Percentiles rank a stretch among this genome's conserved stretches.
Evolutionary conservation across 768 basidiomycete genomes (phyloP).

Genomic region (Mycena sanguinolenta): DNA sequence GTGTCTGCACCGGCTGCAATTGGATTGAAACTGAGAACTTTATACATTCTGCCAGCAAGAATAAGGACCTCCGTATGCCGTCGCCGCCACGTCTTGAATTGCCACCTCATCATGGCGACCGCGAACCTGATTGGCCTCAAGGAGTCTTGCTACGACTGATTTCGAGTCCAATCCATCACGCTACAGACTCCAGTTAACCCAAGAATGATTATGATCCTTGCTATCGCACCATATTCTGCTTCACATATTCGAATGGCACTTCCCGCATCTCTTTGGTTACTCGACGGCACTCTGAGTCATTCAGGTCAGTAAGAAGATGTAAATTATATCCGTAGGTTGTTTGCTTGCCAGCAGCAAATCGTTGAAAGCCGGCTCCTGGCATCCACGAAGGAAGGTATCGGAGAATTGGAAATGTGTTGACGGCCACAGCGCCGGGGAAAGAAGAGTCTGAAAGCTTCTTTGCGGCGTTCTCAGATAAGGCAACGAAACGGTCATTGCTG

Average conservation of each 20-base stretch:
- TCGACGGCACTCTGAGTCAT: slow-evolving; percentile 15
- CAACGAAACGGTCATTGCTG: slow-evolving; percentile 41
- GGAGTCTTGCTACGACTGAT: slow-evolving; percentile 31
- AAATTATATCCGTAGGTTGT: neutral
- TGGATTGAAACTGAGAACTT: slow-evolving; percentile 19
- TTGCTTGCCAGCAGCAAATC: slow-evolving; percentile 8
- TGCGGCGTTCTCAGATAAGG: slow-evolving; percentile 38
- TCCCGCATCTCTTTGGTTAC: slow-evolving; percentile 24
- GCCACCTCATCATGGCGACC: slow-evolving; percentile 29
- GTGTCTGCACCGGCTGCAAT: slow-evolving; percentile 39
- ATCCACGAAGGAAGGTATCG: slow-evolving; percentile 52
- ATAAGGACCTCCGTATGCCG: slow-evolving; percentile 45
- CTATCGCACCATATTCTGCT: slow-evolving; percentile 23
- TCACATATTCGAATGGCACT: slow-evolving; percentile 22
- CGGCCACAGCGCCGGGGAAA: slow-evolving; percentile 40
- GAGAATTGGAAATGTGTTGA: slow-evolving; percentile 49
- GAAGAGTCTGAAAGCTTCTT: slow-evolving; percentile 27
- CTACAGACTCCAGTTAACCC: neutral
- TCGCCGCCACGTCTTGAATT: slow-evolving; percentile 47
- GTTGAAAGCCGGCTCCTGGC: slow-evolving; percentile 19
- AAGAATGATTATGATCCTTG: neutral
- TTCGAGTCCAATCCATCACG: slow-evolving; percentile 11
- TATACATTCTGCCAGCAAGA: neutral
- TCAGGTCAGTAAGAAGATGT: neutral
- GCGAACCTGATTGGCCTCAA: slow-evolving; percentile 16